Percentiles rank a stretch among this genome's conserved stretches.
phyloP scores from a whole-genome alignment of 257 asterid genomes.

The Salvia miltiorrhiza region DNA sequence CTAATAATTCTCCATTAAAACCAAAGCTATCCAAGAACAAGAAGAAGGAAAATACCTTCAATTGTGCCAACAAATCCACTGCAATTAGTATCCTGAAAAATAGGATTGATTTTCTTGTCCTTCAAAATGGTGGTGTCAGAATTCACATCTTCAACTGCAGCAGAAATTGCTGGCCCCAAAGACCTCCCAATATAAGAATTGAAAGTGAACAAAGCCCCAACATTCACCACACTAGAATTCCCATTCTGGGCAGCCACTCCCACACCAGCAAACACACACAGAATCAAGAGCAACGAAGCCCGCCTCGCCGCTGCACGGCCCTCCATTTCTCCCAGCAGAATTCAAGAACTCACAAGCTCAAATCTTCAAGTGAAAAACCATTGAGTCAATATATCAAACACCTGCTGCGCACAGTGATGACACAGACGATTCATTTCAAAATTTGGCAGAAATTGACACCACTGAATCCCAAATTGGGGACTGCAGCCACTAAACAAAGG shows the following conservation, averaged over 20 bases:
- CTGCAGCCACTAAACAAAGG: constrained; percentile 5
- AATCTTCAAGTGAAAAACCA: constrained; percentile 22
- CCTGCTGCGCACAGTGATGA: not conserved
- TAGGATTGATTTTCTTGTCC: constrained; percentile 48
- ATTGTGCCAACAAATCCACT: constrained; percentile 86
- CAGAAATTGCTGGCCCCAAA: constrained; percentile 61
- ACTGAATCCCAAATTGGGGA: not conserved
- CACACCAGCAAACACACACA: constrained; percentile 14
- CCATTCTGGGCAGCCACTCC: constrained; percentile 20
- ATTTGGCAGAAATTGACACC: not conserved
- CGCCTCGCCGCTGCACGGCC: not conserved
- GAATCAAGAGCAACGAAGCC: constrained; percentile 19
- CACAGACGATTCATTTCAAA: not conserved
- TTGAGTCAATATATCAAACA: constrained; percentile 8
- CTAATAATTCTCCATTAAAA: not conserved
- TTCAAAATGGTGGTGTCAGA: constrained; percentile 51
- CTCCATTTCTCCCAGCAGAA: constrained; percentile 15
- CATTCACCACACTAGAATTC: constrained; percentile 48
- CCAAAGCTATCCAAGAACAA: not conserved
- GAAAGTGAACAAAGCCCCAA: constrained; percentile 73
- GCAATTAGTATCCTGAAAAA: constrained; percentile 78
- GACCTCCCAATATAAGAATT: constrained; percentile 82
- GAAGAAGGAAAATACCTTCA: constrained; percentile 46
- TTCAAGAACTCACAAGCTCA: not conserved
- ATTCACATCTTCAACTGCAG: constrained; percentile 80